These are phyloP conservation scores for Pseudogymnoascus sp. DNA, from an alignment of 2,329 filamentous ascomycete species.

Conservation along the genomic window DNA sequence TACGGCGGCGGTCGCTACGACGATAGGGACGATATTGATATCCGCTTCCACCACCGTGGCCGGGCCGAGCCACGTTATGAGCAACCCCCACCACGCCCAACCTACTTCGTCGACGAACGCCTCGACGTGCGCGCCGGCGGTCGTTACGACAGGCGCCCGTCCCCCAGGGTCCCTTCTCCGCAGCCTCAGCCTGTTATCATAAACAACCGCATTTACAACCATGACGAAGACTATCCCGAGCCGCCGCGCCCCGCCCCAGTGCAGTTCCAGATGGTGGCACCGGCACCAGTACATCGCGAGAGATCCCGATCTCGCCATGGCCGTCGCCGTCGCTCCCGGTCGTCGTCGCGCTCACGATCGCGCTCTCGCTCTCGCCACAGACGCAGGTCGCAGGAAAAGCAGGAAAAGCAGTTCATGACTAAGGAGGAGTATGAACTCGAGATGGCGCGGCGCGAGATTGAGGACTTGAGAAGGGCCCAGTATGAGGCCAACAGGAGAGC, in stretches of 20 bases:
- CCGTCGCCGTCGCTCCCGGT: constrained; percentile 14
- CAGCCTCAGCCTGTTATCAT: constrained; percentile 43
- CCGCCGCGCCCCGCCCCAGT: not conserved
- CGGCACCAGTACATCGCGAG: not conserved
- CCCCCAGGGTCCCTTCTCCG: constrained; percentile 17
- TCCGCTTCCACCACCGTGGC: constrained; percentile 38
- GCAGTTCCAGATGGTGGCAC: not conserved
- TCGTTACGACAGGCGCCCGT: constrained; percentile 14
- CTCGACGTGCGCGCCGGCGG: constrained; percentile 19
- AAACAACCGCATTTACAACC: constrained; percentile 49
- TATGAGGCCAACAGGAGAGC: constrained; percentile 37
- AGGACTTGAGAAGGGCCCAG: constrained; percentile 31
- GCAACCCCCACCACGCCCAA: constrained; percentile 27
- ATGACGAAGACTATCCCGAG: constrained; percentile 24
- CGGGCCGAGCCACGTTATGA: constrained; percentile 13
- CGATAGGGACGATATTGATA: constrained; percentile 49
- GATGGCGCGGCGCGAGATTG: constrained; percentile 29
- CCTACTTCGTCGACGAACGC: constrained; percentile 40
- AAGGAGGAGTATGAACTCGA: constrained; percentile 38
- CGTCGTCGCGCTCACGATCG: constrained; percentile 27
- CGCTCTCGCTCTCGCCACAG: constrained; percentile 29
- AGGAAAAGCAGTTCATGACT: constrained; percentile 26
- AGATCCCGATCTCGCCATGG: constrained; percentile 22
- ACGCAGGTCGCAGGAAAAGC: constrained; percentile 2
- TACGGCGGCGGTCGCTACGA: constrained; percentile 36